Evolutionary conservation across 108 stramenopile species (phyloP), one percentile per base, ranked within the genome.

Genomic region (Epipyxis sp.): DNA sequence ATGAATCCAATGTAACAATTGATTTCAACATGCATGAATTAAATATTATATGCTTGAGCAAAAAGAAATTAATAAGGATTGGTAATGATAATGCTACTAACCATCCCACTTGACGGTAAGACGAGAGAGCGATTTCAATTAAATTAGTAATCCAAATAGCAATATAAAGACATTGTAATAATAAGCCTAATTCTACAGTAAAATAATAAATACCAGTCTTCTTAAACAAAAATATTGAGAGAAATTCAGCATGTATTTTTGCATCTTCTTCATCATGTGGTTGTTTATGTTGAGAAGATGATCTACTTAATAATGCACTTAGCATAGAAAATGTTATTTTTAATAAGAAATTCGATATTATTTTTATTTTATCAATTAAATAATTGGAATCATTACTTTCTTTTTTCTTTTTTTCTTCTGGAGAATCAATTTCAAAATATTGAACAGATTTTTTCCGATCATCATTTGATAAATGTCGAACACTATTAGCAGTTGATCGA

Each of bases 151-250:
- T 32, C 61, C 61, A 65, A 10, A 65, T 16, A 10, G 61, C 61
- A 65, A 65, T 25, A 37, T 65, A 65, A 32, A 65, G 6, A 65
- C 25, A 65, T 65, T 65, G 61, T 32, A 65, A 6, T 6, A 65
- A 25, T 6, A 65, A 25, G 6, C 34, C 27, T 16, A 65, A 65
- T 37, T 65, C 61, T 6, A 65, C 25, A 10, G 61, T 32, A 37
- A 65, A 65, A 37, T 65, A 65, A 25, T 65, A 65, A 29, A 65
- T 6, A 16, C 25, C 61, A 29, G 61, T 16, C 6, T 37, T 29
- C 3, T 65, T 16, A 29, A 29, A 65, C 25, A 65, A 32, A 37
- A 65, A 65, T 6, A 65, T 65, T 10, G 3, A 3, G 6, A 10
- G 61, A 25, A 65, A 65, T 10, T 35, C 61, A 10, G 34, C 6